Evolutionary conservation across 2,329 filamentous ascomycete genomes (phyloP), one percentile per base, ranked within the genome.

Genomic region (Ceratocystiopsis sp.): DNA sequence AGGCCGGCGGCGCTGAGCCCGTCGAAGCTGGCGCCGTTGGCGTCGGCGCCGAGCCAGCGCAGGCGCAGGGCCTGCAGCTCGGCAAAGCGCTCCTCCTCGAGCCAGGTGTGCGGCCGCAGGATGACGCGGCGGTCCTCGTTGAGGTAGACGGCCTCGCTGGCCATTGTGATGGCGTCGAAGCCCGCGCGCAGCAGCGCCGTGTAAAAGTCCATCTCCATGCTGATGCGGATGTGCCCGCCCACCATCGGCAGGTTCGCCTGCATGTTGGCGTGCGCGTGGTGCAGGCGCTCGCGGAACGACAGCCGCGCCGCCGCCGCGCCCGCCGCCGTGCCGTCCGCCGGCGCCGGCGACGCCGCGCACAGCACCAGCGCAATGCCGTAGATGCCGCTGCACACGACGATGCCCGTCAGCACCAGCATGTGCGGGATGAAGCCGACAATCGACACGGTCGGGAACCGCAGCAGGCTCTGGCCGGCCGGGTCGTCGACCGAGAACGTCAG

Each of bases 341-440:
- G 45, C 32, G 50, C 49, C 37, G 47, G 51, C 1, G 51, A 49
- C 35, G 84, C 57, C 0, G 83, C 80, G 1, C 85, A 89, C 7
- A 95, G 68, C 1, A 79, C 45, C 25, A 96, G 64, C 3, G 89
- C 87, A 18, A 91, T 53, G 0, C 63, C 63, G 56, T 96, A 96
- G 40, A 98, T 93, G 9, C 67, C 55, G 3, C 74, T 67, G 56
- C 91, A 96, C 15, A 80, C 63, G 6, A 75, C 46, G 39, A 95
- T 94, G 1, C 89, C 91, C 9, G 72, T 53, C 2, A 96, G 61
- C 13, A 96, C 84, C 19, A 94, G 65, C n/a, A 96, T 69, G 58
- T 96, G 89, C 1, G 91, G 91, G 34, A 96, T 81, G 57, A 96
- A 95, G 1, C 89, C 85, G 29, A 96, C 81, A 46, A 96, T 86